Base-by-base conservation (phyloP, 2,329 filamentous ascomycete species). In the Fusarium sp. region DNA sequence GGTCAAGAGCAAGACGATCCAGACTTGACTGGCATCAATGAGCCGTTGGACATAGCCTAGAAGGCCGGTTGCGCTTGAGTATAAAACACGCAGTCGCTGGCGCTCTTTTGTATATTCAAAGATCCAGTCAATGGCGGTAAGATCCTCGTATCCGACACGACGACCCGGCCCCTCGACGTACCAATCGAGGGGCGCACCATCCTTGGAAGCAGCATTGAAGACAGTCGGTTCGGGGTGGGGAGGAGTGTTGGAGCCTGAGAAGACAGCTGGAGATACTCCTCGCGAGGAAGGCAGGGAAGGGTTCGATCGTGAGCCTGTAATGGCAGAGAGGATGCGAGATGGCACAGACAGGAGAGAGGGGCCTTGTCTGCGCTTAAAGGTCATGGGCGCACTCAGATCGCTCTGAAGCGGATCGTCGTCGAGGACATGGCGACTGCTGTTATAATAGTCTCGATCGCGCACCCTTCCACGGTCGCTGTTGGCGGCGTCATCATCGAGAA, bases 101-200 rank as follows among this genome's bases (percentile, higher is more conserved):
- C 96, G 89, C 82, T 99, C 96, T 79, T 98, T 98, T 53, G 93
- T 96, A 77, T 98, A 97, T 80, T 99, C 96, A 75, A 97, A 98
- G 77, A 98, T 98, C 96, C 96, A 99, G 83, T 99, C 96, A 78
- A 99, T 99, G 61, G 96, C 95, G 17, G 95, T 98, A 78, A 98
- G 85, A 81, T 99, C 92, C 76, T 98, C 95, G 82, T 99, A 99
- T 56, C 93, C 95, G 38, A 98, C 94, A 76, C 96, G 89, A 54
- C 94, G 89, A 2, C 94, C 94, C 0, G 93, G 94, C 1, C 94
- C 94, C 79, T 98, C 95, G 47, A 91, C 87, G 77, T 97, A 92
- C 95, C 95, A 98, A 79, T 98, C 95, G 45, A 85, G 78, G 6
- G 85, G 80, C 31, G 78, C 75, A 53, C 80, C 83, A 72, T 88